Evolutionary conservation across 495 filamentous ascomycete genomes (phyloP).

Genomic region (Talaromyces thailandensis): DNA sequence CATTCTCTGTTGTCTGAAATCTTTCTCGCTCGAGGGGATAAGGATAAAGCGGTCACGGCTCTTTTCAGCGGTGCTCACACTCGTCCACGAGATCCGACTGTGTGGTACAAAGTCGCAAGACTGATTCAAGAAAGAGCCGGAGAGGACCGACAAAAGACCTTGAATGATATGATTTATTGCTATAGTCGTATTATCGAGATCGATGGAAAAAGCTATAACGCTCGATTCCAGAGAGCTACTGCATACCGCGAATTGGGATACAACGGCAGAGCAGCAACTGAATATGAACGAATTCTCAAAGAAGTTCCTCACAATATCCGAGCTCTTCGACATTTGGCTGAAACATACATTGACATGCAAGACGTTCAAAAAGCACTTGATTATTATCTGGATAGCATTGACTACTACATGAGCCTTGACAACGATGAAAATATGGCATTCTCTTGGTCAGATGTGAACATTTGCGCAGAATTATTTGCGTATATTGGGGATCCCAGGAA

Average conservation of each 20-base stretch:
- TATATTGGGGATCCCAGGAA: constrained; percentile 49
- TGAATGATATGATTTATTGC: constrained; percentile 55
- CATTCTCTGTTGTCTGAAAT: constrained; percentile 70
- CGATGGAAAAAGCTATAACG: constrained; percentile 46
- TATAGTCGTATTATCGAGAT: constrained; percentile 61
- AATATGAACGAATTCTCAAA: constrained; percentile 57
- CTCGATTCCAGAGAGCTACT: constrained; percentile 52
- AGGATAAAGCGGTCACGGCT: constrained; percentile 57
- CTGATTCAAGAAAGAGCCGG: constrained; percentile 55
- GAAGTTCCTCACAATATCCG: constrained; percentile 49
- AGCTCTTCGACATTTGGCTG: constrained; percentile 54
- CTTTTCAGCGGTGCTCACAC: constrained; percentile 65
- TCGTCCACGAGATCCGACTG: constrained; percentile 52
- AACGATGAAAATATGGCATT: constrained; percentile 45
- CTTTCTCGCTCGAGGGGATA: constrained; percentile 56
- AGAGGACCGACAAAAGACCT: constrained; percentile 37
- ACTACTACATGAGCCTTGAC: constrained; percentile 37
- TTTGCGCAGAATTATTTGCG: constrained; percentile 72
- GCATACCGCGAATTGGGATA: constrained; percentile 49
- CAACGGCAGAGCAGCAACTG: constrained; percentile 43
- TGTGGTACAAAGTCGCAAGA: constrained; percentile 61
- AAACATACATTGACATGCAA: constrained; percentile 51
- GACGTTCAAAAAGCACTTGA: constrained; percentile 47
- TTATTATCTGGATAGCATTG: constrained; percentile 54
- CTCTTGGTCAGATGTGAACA: constrained; percentile 75